These are phyloP conservation scores for Diospyros kaki DNA, from an alignment of 148 eudicot genomes.

Conservation along the genomic window DNA sequence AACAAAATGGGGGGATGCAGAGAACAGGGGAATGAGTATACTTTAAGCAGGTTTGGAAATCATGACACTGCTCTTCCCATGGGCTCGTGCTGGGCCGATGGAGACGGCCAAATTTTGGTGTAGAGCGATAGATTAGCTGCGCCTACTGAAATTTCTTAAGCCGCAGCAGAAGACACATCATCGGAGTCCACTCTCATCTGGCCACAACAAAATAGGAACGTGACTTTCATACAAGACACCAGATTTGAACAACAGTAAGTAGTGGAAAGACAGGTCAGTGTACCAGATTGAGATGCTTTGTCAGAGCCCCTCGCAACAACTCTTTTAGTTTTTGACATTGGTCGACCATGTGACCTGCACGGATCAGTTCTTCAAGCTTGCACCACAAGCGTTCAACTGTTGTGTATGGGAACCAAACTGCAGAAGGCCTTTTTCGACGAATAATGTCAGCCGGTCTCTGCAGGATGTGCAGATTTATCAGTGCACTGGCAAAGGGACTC, in stretches of 20 bases:
- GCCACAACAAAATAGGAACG: slow-evolving; percentile 6
- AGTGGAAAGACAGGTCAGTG: slow-evolving; percentile 3
- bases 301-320: slow-evolving; percentile 57
- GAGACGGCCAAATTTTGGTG: neutral
- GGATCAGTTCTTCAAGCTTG: slow-evolving; percentile 68
- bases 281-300: slow-evolving; percentile 73
- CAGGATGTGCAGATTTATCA: slow-evolving; percentile 15
- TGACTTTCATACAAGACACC: neutral
- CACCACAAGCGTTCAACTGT: slow-evolving; percentile 81
- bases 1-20: too few relatives aligned
- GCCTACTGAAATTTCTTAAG: neutral
- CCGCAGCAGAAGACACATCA: slow-evolving; percentile 33
- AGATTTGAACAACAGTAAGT: neutral
- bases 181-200: slow-evolving; percentile 57
- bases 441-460: slow-evolving; percentile 82
- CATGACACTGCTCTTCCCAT: too few relatives aligned
- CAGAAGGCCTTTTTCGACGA: slow-evolving; percentile 70
- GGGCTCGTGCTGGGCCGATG: neutral
- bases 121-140: neutral
- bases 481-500: neutral
- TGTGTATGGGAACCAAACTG: slow-evolving; percentile 95
- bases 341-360: slow-evolving; percentile 66
- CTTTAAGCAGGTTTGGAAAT: too few relatives aligned
- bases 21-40: too few relatives aligned
- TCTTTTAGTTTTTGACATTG: slow-evolving; percentile 75